phyloP scores from a whole-genome alignment of 1,139 yeast species.

The Taiozyma sp. region DNA sequence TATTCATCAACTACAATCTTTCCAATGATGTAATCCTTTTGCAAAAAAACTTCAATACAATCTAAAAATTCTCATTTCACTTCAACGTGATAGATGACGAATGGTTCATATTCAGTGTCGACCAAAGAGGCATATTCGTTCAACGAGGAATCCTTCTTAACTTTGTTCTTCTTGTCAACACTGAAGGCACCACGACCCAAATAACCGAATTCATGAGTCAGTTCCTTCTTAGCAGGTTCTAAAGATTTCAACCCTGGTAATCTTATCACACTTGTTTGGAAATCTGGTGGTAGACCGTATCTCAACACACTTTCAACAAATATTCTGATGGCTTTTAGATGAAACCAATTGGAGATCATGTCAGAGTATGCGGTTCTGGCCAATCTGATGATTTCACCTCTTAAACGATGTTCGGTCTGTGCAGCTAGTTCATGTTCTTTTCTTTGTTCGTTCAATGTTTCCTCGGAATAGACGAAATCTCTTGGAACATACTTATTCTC shows the following conservation, averaged over 20 bases:
- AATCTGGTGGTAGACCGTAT: conserved; percentile 95
- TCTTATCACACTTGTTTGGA: conserved; percentile 49
- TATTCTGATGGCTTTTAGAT: conserved; percentile 64
- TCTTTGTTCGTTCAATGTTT: conserved; percentile 62
- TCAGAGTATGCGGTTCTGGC: conserved; percentile 88
- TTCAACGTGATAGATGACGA: conserved; percentile 69
- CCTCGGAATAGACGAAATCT: conserved; percentile 86
- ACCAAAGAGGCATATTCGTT: conserved; percentile 88
- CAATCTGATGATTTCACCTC: conserved; percentile 76
- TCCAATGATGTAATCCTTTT: neutral
- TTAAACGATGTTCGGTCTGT: conserved; percentile 67
- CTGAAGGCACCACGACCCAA: conserved; percentile 85
- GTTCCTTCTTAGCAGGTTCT: conserved; percentile 59
- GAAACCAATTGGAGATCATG: conserved; percentile 81
- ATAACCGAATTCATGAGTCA: conserved; percentile 75
- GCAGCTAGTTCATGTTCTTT: conserved; percentile 76
- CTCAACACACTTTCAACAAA: conserved; percentile 75
- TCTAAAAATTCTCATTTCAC: conserved; percentile 21
- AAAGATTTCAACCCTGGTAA: conserved; percentile 35
- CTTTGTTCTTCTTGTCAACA: conserved; percentile 59
- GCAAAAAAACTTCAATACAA: neutral
- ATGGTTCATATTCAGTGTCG: conserved; percentile 94
- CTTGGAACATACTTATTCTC: conserved; percentile 92
- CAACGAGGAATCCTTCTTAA: conserved; percentile 57
- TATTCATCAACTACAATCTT: neutral